Evolutionary conservation across 2,329 filamentous ascomycete genomes (phyloP), one percentile per base, ranked within the genome.

Genomic region (Colletotrichum sp.): DNA sequence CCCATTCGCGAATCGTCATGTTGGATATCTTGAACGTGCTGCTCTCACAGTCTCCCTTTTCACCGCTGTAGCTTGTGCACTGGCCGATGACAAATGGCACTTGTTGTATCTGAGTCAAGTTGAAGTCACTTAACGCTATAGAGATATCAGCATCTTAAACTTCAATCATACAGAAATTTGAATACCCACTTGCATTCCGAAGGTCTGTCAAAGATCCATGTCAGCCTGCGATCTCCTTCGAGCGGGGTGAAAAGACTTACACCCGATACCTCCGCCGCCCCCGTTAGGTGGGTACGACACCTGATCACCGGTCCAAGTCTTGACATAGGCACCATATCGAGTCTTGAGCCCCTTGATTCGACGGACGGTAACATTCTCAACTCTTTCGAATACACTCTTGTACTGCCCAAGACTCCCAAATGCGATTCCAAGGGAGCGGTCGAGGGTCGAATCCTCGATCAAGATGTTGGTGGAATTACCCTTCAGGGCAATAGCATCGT

Each of bases 171-270:
- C 7, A 1, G 24, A 28, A 26, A 1, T 10, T 26, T 18, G 21
- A 59, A 28, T 0, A 59, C 24, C 18, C 55, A 59, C 55, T 59
- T 59, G 55, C 55, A 28, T 59, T 59, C 1, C 55, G 55, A 59
- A 59, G 55, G 55, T 28, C 55, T 59, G 16, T 28, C 6, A 1
- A 16, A 28, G 24, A 12, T 26, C 10, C 4, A 18, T 14, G 16
- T 59, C 14, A 59, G 26, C 0, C 8, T 1, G 0, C 8, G 24
- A 26, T 2, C 4, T 59, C 1, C 5, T 59, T 26, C 4, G 7
- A 59, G 7, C 24, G 21, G 16, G 16, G 3, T 18, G 21, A 10
- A 59, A 28, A 18, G 12, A 59, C 55, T 59, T 59, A 59, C 55
- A 59, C 1, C 55, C 55, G 26, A 59, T 59, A n/a, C 55, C 55